Percentiles rank a stretch among this genome's conserved stretches.
Conservation (phyloP, 2,329 filamentous ascomycete species). For the Ilyonectria robusta region DNA sequence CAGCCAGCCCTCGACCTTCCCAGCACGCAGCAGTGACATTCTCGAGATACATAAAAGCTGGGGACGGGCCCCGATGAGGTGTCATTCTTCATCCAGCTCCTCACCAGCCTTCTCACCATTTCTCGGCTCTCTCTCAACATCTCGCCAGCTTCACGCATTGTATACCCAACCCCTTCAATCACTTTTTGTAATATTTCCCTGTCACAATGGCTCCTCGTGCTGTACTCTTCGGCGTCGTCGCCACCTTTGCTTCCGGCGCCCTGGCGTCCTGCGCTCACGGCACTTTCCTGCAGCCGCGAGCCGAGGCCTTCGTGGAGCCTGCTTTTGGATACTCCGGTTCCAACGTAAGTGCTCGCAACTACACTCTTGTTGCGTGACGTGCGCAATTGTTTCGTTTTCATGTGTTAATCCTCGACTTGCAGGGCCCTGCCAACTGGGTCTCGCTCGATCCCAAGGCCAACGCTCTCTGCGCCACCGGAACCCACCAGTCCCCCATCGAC, state of each 20-base stretch:
- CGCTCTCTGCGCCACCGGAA: conserved; percentile 62
- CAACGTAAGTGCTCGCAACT: conserved; percentile 46
- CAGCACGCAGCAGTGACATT: not conserved
- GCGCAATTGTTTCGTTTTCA: not conserved
- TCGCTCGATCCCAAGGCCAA: conserved; percentile 58
- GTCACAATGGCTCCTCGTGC: not conserved
- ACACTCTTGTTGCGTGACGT: not conserved
- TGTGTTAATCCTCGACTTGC: not conserved
- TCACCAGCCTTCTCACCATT: not conserved
- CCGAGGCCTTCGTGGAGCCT: conserved; percentile 52
- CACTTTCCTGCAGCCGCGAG: conserved; percentile 53
- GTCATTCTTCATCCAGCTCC: not conserved
- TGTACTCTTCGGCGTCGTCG: conserved; percentile 36
- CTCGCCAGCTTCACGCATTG: not conserved
- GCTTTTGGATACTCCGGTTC: conserved; percentile 56
- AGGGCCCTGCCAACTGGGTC: conserved; percentile 69
- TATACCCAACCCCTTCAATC: not conserved
- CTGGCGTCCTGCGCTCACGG: conserved; percentile 58
- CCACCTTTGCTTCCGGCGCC: conserved; percentile 33
- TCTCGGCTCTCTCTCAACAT: not conserved
- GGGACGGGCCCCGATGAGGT: not conserved
- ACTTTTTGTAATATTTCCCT: not conserved
- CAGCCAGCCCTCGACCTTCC: not conserved
- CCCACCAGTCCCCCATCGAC: conserved; percentile 70
- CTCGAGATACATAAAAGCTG: not conserved